phyloP scores from a whole-genome alignment of 108 stramenopile genomes.

The Cyclotella atomus region DNA sequence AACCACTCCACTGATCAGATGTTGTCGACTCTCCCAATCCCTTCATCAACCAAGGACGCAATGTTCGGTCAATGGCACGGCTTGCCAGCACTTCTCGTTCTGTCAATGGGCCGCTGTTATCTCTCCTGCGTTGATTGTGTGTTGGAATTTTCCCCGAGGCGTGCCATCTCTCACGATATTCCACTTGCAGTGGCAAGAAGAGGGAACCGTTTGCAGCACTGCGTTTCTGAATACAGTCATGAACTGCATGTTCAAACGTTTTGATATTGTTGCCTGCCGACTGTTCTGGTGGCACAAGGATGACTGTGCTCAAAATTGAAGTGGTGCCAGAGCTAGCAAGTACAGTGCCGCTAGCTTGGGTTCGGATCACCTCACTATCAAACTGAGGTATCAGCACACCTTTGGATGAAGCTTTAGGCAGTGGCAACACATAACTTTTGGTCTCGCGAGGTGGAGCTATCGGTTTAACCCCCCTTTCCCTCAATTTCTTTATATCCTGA shows the following conservation, averaged over 20 bases:
- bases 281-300: constrained; percentile 2
- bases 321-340: constrained; percentile 26
- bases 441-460: not conserved
- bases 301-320: constrained; percentile 24
- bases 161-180: constrained; percentile 70
- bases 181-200: constrained; percentile 58
- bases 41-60: constrained; percentile 58
- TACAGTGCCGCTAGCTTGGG: constrained; percentile 28
- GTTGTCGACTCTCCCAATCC: constrained; percentile 14
- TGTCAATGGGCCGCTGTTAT: constrained; percentile 45
- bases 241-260: constrained; percentile 3
- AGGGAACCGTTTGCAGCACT: constrained; percentile 26
- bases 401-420: not conserved
- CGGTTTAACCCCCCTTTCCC: not conserved
- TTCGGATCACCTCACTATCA: constrained; percentile 11
- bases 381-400: constrained; percentile 7
- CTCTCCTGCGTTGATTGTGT: constrained; percentile 44
- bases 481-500: not conserved
- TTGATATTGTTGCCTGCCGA: not conserved
- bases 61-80: constrained; percentile 67
- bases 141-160: constrained; percentile 68
- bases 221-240: constrained; percentile 13
- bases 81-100: constrained; percentile 67
- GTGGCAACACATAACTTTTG: not conserved
- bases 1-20: not conserved